Evolutionary conservation across 2,329 filamentous ascomycete genomes (phyloP).

Genomic region (Xylaria sp.): DNA sequence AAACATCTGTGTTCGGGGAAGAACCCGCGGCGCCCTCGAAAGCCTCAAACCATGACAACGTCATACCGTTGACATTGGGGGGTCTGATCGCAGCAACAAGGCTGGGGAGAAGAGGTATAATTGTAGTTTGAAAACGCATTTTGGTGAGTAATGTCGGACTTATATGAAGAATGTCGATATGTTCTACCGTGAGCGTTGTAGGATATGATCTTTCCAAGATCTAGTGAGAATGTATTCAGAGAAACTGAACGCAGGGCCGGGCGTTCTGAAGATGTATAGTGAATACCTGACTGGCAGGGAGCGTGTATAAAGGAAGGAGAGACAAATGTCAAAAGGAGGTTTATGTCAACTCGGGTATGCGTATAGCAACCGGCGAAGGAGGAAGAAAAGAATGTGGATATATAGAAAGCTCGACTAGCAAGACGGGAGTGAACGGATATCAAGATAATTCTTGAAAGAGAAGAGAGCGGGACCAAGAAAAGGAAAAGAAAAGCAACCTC

Average conservation of each 20-base stretch:
- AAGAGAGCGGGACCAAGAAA: slow-evolving; percentile 35
- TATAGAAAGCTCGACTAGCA: slow-evolving; percentile 45
- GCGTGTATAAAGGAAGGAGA: slow-evolving; percentile 42
- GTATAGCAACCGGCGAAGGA: slow-evolving; percentile 16
- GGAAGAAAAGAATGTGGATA: slow-evolving; percentile 43
- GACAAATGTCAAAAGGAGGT: slow-evolving; percentile 38
- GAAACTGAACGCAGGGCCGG: slow-evolving; percentile 34
- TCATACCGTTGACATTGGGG: slow-evolving; percentile 46
- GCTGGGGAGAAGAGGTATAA: slow-evolving; percentile 46
- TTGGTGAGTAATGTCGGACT: slow-evolving; percentile 33
- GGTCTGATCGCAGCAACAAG: slow-evolving; percentile 47
- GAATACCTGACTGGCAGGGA: slow-evolving; percentile 46
- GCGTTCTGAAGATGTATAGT: slow-evolving; percentile 21
- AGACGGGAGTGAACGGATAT: slow-evolving; percentile 44
- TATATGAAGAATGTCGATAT: slow-evolving; percentile 33
- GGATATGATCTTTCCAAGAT: slow-evolving; percentile 18
- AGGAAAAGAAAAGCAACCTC: slow-evolving; percentile 19
- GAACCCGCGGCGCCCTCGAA: slow-evolving; percentile 47
- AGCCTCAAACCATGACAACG: slow-evolving; percentile 44
- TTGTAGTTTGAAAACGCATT: slow-evolving; percentile 47
- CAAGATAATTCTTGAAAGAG: slow-evolving; percentile 42
- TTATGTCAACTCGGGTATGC: slow-evolving; percentile 32
- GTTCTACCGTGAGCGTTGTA: slow-evolving; percentile 19
- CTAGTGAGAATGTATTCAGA: slow-evolving; percentile 8
- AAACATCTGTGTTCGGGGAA: slow-evolving; percentile 41